These are phyloP conservation scores for Fusarium circinatum DNA, from an alignment of 2,329 filamentous ascomycete genomes.

Conservation along the genomic window DNA sequence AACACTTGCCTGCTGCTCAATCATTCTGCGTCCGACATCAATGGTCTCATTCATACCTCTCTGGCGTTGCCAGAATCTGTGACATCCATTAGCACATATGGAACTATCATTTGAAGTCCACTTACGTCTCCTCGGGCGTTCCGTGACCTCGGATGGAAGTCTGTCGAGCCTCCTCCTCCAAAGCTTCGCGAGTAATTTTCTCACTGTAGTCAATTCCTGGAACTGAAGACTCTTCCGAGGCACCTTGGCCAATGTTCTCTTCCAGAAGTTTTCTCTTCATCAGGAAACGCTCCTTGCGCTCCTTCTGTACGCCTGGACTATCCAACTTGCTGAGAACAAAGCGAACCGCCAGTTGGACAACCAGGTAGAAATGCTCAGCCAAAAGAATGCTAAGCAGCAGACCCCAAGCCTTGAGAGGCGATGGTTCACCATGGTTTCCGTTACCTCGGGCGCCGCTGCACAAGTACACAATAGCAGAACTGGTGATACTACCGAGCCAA, in stretches of 20 bases:
- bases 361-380: slow-evolving; percentile 90
- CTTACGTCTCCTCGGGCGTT: slow-evolving; percentile 63
- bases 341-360: slow-evolving; percentile 76
- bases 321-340: slow-evolving; percentile 83
- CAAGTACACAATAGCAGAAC: slow-evolving; percentile 87
- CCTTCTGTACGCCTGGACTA: slow-evolving; percentile 85
- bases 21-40: slow-evolving; percentile 64
- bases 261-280: slow-evolving; percentile 83
- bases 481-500: slow-evolving; percentile 91
- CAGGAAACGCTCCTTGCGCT: slow-evolving; percentile 81
- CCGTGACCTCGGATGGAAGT: slow-evolving; percentile 61
- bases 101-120: neutral
- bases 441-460: slow-evolving; percentile 75
- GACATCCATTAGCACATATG: slow-evolving; percentile 31
- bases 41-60: slow-evolving; percentile 67
- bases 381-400: slow-evolving; percentile 84
- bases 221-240: slow-evolving; percentile 58
- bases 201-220: slow-evolving; percentile 63
- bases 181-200: slow-evolving; percentile 70
- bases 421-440: slow-evolving; percentile 72
- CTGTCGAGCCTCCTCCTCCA: slow-evolving; percentile 71
- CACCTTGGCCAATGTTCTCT: slow-evolving; percentile 72
- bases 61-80: slow-evolving; percentile 71
- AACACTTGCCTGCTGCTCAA: slow-evolving; percentile 56
- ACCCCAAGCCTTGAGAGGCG: slow-evolving; percentile 80